A percentile compares a stretch with the other conserved stretches of the same genome.
Evolutionary conservation across 768 basidiomycete species (phyloP).

Genomic region (Tulasnella sp.): DNA sequence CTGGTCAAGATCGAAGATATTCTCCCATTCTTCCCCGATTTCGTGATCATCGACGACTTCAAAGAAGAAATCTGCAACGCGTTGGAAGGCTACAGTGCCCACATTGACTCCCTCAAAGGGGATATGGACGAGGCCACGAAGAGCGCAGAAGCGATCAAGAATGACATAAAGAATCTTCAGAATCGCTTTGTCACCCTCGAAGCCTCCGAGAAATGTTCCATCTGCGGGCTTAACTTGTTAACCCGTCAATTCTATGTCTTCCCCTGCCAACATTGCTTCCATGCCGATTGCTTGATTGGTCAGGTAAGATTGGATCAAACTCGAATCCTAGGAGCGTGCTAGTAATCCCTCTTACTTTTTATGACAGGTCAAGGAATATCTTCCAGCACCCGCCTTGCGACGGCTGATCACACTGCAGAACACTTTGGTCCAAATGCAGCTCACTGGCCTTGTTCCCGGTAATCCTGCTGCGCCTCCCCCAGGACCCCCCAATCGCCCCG

Average conservation of each 20-base stretch:
- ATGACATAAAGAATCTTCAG: slow-evolving; percentile 78
- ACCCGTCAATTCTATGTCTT: slow-evolving; percentile 97
- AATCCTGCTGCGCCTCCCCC: slow-evolving; percentile 2
- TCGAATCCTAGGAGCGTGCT: slow-evolving; percentile 21
- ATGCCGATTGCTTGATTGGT: slow-evolving; percentile 93
- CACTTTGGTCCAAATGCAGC: slow-evolving; percentile 62
- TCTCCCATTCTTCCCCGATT: slow-evolving; percentile 98
- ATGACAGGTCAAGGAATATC: slow-evolving; percentile 80
- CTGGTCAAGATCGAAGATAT: slow-evolving; percentile 98
- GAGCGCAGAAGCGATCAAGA: slow-evolving; percentile 88
- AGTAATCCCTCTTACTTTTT: slow-evolving; percentile 21
- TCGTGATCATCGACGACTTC: slow-evolving; percentile 98
- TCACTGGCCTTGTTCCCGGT: slow-evolving; percentile 12
- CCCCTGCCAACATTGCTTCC: slow-evolving; percentile 96
- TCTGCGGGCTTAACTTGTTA: slow-evolving; percentile 69
- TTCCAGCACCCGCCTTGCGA: slow-evolving; percentile 75
- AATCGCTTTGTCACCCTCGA: slow-evolving; percentile 92
- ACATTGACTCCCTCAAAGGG: slow-evolving; percentile 80
- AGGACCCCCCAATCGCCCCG: slow-evolving; percentile 18
- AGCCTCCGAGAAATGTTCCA: slow-evolving; percentile 77
- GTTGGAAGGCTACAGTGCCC: slow-evolving; percentile 86
- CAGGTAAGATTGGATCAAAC: slow-evolving; percentile 55
- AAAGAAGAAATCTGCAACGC: slow-evolving; percentile 98
- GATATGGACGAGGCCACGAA: slow-evolving; percentile 97
- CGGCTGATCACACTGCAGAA: slow-evolving; percentile 82